Percentiles rank a stretch among this genome's conserved stretches.
phyloP scores from a whole-genome alignment of 169 alveolate species.

The Eimeria falciformis region DNA sequence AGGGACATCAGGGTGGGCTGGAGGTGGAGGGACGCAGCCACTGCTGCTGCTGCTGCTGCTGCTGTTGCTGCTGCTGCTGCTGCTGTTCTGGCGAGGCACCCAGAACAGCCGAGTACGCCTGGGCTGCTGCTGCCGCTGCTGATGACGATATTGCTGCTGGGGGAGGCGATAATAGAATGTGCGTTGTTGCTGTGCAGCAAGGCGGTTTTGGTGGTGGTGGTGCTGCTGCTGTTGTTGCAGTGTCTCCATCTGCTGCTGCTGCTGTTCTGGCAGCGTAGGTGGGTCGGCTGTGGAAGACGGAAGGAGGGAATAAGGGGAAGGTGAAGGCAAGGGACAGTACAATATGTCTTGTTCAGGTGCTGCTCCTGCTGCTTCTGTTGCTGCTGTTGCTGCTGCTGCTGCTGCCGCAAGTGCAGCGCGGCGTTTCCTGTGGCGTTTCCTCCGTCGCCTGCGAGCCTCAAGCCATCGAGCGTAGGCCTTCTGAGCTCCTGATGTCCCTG shows the following conservation, averaged over 20 bases:
- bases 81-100: not conserved
- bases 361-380: conserved; percentile 30
- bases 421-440: conserved; percentile 37
- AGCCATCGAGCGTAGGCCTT: not conserved
- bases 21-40: no score
- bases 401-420: not conserved
- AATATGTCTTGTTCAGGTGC: not conserved
- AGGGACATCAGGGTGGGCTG: no score
- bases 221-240: conserved; percentile 56
- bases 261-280: conserved; percentile 7
- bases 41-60: conserved; percentile 32
- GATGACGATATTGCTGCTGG: conserved; percentile 30
- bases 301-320: conserved; percentile 29
- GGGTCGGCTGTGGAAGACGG: not conserved
- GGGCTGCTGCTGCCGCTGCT: not conserved
- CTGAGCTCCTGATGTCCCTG: not conserved
- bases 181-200: not conserved
- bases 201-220: not conserved
- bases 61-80: not conserved
- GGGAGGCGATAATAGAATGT: not conserved
- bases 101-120: not conserved
- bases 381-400: not conserved
- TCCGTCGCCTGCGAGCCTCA: not conserved
- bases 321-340: not conserved
- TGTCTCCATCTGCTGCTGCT: conserved; percentile 4